Percentiles rank a stretch among this genome's conserved stretches.
phyloP scores from a whole-genome alignment of 192 early-diverging fungal genomes.

The Backusella psychrophila region DNA sequence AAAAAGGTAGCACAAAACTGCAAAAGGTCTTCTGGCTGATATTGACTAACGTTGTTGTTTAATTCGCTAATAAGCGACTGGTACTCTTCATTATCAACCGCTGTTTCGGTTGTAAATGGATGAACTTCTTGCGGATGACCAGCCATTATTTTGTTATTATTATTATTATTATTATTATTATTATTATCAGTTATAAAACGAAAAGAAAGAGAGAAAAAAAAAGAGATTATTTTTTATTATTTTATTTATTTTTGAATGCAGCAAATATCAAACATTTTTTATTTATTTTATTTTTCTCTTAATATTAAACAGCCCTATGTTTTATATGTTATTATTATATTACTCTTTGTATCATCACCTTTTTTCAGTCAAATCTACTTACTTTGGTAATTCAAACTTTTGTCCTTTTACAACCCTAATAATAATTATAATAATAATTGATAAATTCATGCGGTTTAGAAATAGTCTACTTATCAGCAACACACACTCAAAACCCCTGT shows the following conservation, averaged over 20 bases:
- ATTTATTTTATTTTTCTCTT: not conserved
- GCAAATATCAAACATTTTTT: not conserved
- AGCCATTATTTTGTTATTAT: not conserved
- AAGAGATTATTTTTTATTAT: not conserved
- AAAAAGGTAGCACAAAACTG: conserved; percentile 93
- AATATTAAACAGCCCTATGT: not conserved
- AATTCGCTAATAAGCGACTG: conserved; percentile 78
- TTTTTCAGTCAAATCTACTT: conserved; percentile 7
- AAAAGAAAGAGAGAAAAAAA: not conserved
- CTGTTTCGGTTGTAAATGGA: not conserved
- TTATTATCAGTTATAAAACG: not conserved
- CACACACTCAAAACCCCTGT: not conserved
- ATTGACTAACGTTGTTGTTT: conserved; percentile 70
- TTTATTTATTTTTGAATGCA: conserved; percentile 3
- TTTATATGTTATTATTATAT: not conserved
- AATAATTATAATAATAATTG: not conserved
- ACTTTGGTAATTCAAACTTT: conserved; percentile 67
- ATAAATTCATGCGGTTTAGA: not conserved
- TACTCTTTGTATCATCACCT: not conserved
- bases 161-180: not conserved
- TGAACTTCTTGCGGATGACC: not conserved
- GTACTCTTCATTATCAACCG: conserved; percentile 31
- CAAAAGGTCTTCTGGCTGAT: conserved; percentile 84
- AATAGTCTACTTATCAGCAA: too few species aligned
- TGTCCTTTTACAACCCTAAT: conserved; percentile 68